Base-by-base conservation (phyloP, 2,329 filamentous ascomycete genomes). In the Scytalidium sp. region DNA sequence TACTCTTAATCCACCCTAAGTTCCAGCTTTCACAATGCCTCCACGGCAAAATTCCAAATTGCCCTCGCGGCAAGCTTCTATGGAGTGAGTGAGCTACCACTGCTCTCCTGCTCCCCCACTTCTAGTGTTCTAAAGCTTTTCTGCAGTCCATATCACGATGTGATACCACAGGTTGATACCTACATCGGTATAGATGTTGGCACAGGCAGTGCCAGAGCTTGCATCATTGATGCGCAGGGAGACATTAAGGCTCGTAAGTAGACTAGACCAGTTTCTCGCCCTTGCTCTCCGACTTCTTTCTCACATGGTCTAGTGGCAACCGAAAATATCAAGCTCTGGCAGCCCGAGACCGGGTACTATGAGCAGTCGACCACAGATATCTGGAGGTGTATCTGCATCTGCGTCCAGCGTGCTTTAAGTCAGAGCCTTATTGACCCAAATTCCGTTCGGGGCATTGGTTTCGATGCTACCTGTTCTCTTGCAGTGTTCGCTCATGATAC, bases 351-450 rank as follows among this genome's bases (percentile, higher is more conserved):
- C 25, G 86, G 85, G 49, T 88, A 85, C 62, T 92, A 91, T 70
- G 94, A 99, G 75, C 94, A 99, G 93, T 97, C 93, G 15, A 97
- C 94, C 0, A 89, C 85, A 45, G 90, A 99, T 69, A 99, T 99
- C 64, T 99, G 94, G 94, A 80, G 84, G 56, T 93, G 90, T 70
- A 96, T 99, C 67, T 96, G 92, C 74, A 80, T 83, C 53, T 94
- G 90, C 40, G 90, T 97, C 32, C 87, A 91, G 62, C 81, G 85
- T 46, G 90, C 92, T 41, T 80, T 97, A 62, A 80, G 79, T 64
- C 87, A 96, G 68, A 88, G 93, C 58, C 85, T 85, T 60, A 85
- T 96, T 58, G 84, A 93, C 61, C 80, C 85, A 3, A 75, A 74
- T 55, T 84, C 81, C 29, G 87, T 99, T 61, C 87, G 87, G 60